These are phyloP conservation scores for Ricinus communis DNA, from an alignment of 345 rosid genomes.

Conservation along the genomic window DNA sequence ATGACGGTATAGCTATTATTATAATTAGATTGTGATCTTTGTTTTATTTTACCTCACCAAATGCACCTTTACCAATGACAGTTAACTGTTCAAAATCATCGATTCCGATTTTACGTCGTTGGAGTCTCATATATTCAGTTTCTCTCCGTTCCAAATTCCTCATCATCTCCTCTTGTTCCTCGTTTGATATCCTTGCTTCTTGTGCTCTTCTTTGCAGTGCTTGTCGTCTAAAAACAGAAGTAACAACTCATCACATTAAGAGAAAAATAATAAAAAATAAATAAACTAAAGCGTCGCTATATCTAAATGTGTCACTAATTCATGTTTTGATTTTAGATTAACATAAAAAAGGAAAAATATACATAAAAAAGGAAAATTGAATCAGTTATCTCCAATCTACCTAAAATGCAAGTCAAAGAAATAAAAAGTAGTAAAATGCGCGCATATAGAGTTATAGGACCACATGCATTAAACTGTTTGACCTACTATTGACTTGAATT, in stretches of 20 bases:
- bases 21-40: neutral
- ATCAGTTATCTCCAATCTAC: too few species aligned
- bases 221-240: constrained; percentile 56
- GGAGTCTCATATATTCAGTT: constrained; percentile 91
- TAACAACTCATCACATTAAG: neutral
- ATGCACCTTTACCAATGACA: constrained; percentile 93
- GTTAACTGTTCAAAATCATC: constrained; percentile 92
- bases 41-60: constrained; percentile 68
- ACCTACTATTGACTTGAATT: constrained; percentile 15
- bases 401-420: too few species aligned
- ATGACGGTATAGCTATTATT: too few species aligned
- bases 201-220: constrained; percentile 77
- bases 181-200: constrained; percentile 79
- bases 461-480: constrained; percentile 4
- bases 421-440: neutral
- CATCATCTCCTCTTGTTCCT: constrained; percentile 89
- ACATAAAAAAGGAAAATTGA: neutral
- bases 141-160: constrained; percentile 81
- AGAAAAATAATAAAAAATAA: neutral
- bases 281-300: too few species aligned
- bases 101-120: constrained; percentile 90
- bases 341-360: neutral
- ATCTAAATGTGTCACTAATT: too few species aligned
- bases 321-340: too few species aligned
- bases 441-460: neutral